Conservation (phyloP, 2,329 filamentous ascomycete species). For the Lachnellula arida region DNA sequence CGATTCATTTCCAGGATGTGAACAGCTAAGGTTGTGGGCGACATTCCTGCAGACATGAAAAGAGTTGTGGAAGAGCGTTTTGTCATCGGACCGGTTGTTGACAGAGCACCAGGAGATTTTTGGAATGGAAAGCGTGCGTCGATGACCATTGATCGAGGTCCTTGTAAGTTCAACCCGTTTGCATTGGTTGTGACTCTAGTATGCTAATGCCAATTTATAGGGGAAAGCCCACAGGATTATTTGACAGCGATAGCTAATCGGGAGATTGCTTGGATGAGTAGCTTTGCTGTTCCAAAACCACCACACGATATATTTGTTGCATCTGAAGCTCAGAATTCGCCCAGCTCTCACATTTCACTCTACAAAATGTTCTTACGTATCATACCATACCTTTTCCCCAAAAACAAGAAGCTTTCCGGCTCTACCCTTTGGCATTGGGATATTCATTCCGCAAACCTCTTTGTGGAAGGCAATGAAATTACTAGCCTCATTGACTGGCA, state of each 20-base stretch:
- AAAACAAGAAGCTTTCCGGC: constrained; percentile 19
- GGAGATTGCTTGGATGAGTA: constrained; percentile 33
- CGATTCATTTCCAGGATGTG: constrained; percentile 31
- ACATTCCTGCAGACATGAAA: constrained; percentile 30
- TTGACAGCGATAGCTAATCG: constrained; percentile 30
- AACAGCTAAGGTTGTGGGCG: constrained; percentile 27
- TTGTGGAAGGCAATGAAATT: constrained; percentile 34
- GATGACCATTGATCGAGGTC: constrained; percentile 37
- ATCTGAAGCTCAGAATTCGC: constrained; percentile 28
- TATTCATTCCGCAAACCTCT: constrained; percentile 37
- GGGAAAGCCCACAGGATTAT: constrained; percentile 33
- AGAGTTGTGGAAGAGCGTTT: constrained; percentile 31
- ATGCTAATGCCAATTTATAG: constrained; percentile 21
- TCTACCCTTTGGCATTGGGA: constrained; percentile 38
- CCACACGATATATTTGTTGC: constrained; percentile 22
- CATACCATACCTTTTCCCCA: constrained; percentile 30
- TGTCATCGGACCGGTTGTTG: constrained; percentile 35
- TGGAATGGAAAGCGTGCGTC: constrained; percentile 34
- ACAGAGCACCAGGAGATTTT: constrained; percentile 31
- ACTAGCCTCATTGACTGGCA: constrained; percentile 38
- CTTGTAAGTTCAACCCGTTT: constrained; percentile 31
- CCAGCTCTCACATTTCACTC: constrained; percentile 31
- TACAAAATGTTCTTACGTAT: constrained; percentile 33
- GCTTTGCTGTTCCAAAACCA: constrained; percentile 25
- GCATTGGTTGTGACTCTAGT: constrained; percentile 1